Base-by-base conservation (phyloP, 2,329 filamentous ascomycete genomes). In the Chaetomiaceae sp. region DNA sequence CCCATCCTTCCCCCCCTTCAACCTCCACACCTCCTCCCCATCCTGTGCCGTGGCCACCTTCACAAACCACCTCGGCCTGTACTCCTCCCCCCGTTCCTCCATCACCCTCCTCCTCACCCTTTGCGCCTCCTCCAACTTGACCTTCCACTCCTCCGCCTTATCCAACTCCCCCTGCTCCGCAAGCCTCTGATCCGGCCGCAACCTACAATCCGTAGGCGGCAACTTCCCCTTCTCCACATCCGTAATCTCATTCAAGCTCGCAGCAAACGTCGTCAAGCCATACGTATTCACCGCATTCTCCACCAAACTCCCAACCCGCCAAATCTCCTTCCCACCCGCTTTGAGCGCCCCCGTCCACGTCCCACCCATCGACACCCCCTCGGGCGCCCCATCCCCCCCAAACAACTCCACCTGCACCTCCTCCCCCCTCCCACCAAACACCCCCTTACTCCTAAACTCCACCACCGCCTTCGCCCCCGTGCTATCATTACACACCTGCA, bases 401-500 rank as follows among this genome's bases (percentile, higher is more conserved):
- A 85, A 86, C 1, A 85, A 80, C 63, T 91, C 85, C 6, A 92
- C 86, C 33, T 81, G 78, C 9, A 97, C 88, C 57, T 99, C 94
- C 70, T 99, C 94, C 57, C 87, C 88, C 53, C 94, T 84, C 14
- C 94, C 94, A 29, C 92, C 91, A 72, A 97, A 99, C 89, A 99
- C 96, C 60, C 94, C 92, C 66, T 94, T 95, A 51, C 87, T 83
- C 68, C 94, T 95, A 75, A 99, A 99, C 53, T 92, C 91, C 43
- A 90, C 83, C n/a, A 86, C 78, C 1, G 91, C 89, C 67, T 89
- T 91, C 61, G 88, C 84, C 7, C 91, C 90, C 0, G 85, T 90
- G 5, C 81, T 87, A 65, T 99, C 94, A 68, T 92, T 92, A 60
- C 82, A 74, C 31, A 99, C 82, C 22, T 85, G 84, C 89, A 97